These are phyloP conservation scores for Globisporangium cystogenes DNA, from an alignment of 352 stramenopile species.

Conservation along the genomic window DNA sequence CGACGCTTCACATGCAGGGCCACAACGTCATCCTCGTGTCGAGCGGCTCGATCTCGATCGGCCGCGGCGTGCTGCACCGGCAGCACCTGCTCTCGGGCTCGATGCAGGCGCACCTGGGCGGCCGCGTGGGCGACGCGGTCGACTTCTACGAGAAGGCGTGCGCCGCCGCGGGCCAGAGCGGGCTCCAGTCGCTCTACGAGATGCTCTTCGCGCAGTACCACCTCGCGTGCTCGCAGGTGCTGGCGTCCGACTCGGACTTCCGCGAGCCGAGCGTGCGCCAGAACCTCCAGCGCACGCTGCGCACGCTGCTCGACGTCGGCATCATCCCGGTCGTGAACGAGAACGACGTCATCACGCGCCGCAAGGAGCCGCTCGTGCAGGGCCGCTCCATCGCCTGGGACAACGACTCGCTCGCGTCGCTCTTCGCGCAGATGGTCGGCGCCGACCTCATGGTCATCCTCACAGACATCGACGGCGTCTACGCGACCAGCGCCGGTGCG, in stretches of 20 bases:
- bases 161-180: slow-evolving; percentile 63
- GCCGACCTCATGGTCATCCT: slow-evolving; percentile 77
- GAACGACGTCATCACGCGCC: slow-evolving; percentile 78
- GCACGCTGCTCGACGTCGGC: slow-evolving; percentile 63
- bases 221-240: slow-evolving; percentile 72
- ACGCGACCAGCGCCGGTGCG: slow-evolving; percentile 18
- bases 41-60: slow-evolving; percentile 74
- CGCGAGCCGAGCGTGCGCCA: slow-evolving; percentile 45
- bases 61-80: slow-evolving; percentile 72
- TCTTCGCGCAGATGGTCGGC: slow-evolving; percentile 67
- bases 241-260: slow-evolving; percentile 80
- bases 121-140: slow-evolving; percentile 43
- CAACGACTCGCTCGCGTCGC: slow-evolving; percentile 77
- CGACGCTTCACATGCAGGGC: slow-evolving; percentile 73
- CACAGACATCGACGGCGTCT: slow-evolving; percentile 71
- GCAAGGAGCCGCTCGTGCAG: slow-evolving; percentile 54
- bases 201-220: slow-evolving; percentile 86
- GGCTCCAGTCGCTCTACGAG: slow-evolving; percentile 81
- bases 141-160: slow-evolving; percentile 74
- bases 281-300: slow-evolving; percentile 64
- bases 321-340: slow-evolving; percentile 87
- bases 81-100: slow-evolving; percentile 81
- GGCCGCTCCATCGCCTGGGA: slow-evolving; percentile 72
- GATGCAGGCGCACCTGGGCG: slow-evolving; percentile 77
- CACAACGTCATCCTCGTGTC: slow-evolving; percentile 82